Evolutionary conservation across 192 early-diverging fungal species (phyloP).

Genomic region (Chytriomyces confervae): DNA sequence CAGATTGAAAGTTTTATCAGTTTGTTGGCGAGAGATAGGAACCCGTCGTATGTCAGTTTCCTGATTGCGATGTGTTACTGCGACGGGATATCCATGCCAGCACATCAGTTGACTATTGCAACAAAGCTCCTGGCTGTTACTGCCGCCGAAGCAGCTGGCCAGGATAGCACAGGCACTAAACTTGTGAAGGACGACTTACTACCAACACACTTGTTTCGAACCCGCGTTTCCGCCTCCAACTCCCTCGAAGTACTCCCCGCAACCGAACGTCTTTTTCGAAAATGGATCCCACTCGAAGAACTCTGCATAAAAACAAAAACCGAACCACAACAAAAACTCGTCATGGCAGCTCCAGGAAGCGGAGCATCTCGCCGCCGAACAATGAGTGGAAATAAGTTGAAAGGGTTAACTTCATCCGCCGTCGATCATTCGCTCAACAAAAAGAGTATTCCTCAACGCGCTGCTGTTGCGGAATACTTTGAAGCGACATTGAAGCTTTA

Average conservation of each 20-base stretch:
- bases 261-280: conserved; percentile 12
- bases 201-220: conserved; percentile 26
- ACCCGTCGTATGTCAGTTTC: conserved; percentile 45
- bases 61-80: conserved; percentile 46
- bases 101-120: conserved; percentile 42
- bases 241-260: conserved; percentile 29
- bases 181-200: background rate
- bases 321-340: too few species aligned
- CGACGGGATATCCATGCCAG: conserved; percentile 34
- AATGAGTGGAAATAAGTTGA: too few species aligned
- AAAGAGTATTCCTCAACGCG: conserved; percentile 11
- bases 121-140: conserved; percentile 10
- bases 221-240: background rate
- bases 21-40: conserved; percentile 32
- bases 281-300: conserved; percentile 35
- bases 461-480: conserved; percentile 29
- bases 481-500: conserved; percentile 37
- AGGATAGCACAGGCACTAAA: background rate
- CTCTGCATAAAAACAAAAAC: conserved; percentile 24
- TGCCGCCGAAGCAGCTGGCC: background rate
- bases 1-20: conserved; percentile 41
- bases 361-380: too few species aligned
- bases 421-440: background rate
- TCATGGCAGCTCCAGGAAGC: too few species aligned
- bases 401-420: too few species aligned